phyloP scores from a whole-genome alignment of 257 asterid genomes.

The Parsonsia alboflavescens region DNA sequence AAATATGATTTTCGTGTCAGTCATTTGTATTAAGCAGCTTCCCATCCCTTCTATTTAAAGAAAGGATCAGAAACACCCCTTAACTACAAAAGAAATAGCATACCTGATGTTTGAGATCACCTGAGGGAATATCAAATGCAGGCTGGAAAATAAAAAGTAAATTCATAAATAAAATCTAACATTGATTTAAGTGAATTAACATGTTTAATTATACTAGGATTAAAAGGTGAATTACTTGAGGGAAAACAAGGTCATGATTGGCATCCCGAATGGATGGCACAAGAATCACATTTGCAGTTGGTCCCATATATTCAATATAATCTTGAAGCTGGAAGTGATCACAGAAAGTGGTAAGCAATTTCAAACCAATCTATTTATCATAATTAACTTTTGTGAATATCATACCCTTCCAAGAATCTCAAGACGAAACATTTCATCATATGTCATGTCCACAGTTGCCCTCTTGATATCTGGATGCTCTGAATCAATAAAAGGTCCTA shows the following conservation, averaged over 20 bases:
- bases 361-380: background rate
- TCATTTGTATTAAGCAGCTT: background rate
- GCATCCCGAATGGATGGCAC: constrained; percentile 94
- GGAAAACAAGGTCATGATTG: constrained; percentile 87
- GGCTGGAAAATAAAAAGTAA: constrained; percentile 54
- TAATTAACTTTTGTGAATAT: background rate
- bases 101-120: constrained; percentile 67
- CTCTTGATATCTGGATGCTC: constrained; percentile 82
- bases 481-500: constrained; percentile 91
- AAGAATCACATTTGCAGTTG: constrained; percentile 70
- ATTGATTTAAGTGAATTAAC: constrained; percentile 16
- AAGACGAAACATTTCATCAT: constrained; percentile 61
- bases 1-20: constrained; percentile 13
- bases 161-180: constrained; percentile 6
- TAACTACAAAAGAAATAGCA: constrained; percentile 15
- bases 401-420: constrained; percentile 84
- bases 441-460: constrained; percentile 57
- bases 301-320: constrained; percentile 89
- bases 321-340: constrained; percentile 70
- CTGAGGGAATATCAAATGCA: constrained; percentile 55
- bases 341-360: constrained; percentile 7
- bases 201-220: constrained; percentile 1
- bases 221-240: constrained; percentile 54
- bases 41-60: background rate
- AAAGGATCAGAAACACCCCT: background rate